A percentile compares a stretch with the other conserved stretches of the same genome.
These are phyloP conservation scores for Aspergillus latus DNA, from an alignment of 2,329 filamentous ascomycete genomes.

Conservation along the genomic window DNA sequence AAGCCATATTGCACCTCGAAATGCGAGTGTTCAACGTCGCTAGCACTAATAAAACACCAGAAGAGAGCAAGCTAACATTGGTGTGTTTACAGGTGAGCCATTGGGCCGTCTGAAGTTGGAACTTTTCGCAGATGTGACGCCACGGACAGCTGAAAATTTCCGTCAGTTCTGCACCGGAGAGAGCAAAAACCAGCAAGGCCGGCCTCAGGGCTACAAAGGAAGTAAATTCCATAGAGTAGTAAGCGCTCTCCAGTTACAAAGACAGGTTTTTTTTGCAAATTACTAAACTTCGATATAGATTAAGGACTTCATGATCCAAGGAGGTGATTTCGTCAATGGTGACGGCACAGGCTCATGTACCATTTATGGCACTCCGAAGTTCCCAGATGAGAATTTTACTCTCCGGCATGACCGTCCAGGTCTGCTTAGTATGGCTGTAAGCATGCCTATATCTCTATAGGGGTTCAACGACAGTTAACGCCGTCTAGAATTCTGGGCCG, in stretches of 20 bases:
- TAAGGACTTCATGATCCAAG: slow-evolving; percentile 95
- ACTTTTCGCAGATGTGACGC: slow-evolving; percentile 80
- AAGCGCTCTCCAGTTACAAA: slow-evolving; percentile 37
- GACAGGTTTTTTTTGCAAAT: background rate
- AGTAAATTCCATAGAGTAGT: slow-evolving; percentile 93
- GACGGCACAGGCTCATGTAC: slow-evolving; percentile 85
- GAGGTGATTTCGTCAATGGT: slow-evolving; percentile 91
- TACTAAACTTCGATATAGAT: slow-evolving; percentile 52
- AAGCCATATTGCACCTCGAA: too few species aligned
- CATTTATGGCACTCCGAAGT: slow-evolving; percentile 82
- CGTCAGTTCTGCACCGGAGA: slow-evolving; percentile 96
- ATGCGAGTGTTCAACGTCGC: too few species aligned
- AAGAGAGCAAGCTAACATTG: background rate
- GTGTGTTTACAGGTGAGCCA: slow-evolving; percentile 65
- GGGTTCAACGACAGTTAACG: slow-evolving; percentile 8
- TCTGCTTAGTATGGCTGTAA: slow-evolving; percentile 87
- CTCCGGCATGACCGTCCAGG: slow-evolving; percentile 77
- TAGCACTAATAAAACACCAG: too few species aligned
- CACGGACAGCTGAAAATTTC: slow-evolving; percentile 93
- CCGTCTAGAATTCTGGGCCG: slow-evolving; percentile 75
- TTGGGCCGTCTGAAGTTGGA: slow-evolving; percentile 87
- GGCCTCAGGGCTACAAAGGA: slow-evolving; percentile 90
- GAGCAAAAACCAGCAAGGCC: slow-evolving; percentile 71
- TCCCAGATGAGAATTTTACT: slow-evolving; percentile 86
- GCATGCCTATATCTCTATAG: slow-evolving; percentile 28